phyloP scores from a whole-genome alignment of 257 asterid species.

The Solanum gracilifrons region DNA sequence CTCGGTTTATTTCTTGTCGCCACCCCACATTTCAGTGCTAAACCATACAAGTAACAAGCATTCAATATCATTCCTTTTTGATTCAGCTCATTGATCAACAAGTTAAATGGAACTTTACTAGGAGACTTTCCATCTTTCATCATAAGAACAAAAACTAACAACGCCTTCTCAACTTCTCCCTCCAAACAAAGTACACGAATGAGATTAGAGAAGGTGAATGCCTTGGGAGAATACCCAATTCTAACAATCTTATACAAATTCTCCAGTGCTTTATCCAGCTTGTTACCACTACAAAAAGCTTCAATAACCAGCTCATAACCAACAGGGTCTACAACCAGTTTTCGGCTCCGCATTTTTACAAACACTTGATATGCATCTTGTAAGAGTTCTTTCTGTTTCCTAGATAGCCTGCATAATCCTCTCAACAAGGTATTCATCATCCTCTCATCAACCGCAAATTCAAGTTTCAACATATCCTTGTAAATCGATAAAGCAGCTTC shows the following conservation, averaged over 20 bases:
- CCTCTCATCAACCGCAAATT: conserved; percentile 48
- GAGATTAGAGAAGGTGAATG: conserved; percentile 36
- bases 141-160: conserved; percentile 20
- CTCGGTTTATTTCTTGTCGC: not conserved
- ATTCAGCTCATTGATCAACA: conserved; percentile 37
- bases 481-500: conserved; percentile 31
- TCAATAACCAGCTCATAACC: conserved; percentile 45
- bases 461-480: conserved; percentile 33
- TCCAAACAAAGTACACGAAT: conserved; percentile 25
- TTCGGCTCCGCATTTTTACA: conserved; percentile 28
- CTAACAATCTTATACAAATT: conserved; percentile 32
- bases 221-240: conserved; percentile 42
- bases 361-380: conserved; percentile 30
- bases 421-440: conserved; percentile 67
- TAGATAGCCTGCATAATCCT: conserved; percentile 46
- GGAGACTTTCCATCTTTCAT: conserved; percentile 19
- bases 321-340: conserved; percentile 12
- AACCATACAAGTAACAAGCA: conserved; percentile 36
- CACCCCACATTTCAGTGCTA: conserved; percentile 28
- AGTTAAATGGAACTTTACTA: conserved; percentile 23
- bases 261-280: conserved; percentile 16
- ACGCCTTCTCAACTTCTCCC: conserved; percentile 37
- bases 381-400: conserved; percentile 28
- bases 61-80: conserved; percentile 19
- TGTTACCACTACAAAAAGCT: conserved; percentile 39